Percentiles rank a stretch among this genome's conserved stretches.
Evolutionary conservation across 2,329 filamentous ascomycete genomes (phyloP).

Genomic region (Fusarium nisikadoi): DNA sequence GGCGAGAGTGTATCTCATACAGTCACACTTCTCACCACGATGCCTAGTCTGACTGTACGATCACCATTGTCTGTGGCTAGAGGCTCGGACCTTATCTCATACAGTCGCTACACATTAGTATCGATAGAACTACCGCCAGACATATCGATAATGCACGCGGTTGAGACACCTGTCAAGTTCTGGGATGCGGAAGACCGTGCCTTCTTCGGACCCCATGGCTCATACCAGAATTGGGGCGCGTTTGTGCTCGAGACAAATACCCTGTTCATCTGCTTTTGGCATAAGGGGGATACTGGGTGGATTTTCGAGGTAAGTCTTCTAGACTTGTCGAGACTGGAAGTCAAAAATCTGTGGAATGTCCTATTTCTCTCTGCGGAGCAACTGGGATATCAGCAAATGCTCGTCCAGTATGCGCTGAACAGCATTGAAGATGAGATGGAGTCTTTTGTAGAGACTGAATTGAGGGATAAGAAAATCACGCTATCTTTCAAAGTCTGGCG

Average conservation of each 20-base stretch:
- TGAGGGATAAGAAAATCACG: not conserved
- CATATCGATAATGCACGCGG: not conserved
- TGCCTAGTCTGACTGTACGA: not conserved
- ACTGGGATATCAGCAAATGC: not conserved
- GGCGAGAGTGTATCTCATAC: not conserved
- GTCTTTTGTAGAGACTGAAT: not conserved
- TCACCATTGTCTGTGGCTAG: not conserved
- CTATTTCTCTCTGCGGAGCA: not conserved
- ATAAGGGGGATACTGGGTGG: not conserved
- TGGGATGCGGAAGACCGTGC: not conserved
- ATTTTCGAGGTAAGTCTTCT: fast-evolving
- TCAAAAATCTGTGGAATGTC: not conserved
- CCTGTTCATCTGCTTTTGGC: not conserved
- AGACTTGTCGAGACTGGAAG: not conserved
- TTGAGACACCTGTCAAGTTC: not conserved
- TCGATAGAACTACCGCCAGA: not conserved
- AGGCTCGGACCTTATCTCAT: not conserved
- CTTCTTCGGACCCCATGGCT: not conserved
- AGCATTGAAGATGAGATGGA: not conserved
- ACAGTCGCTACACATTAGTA: not conserved
- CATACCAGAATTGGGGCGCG: not conserved
- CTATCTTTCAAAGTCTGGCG: not conserved
- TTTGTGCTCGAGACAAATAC: not conserved
- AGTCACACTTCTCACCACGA: not conserved
- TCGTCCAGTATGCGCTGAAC: not conserved